phyloP scores from a whole-genome alignment of 345 rosid genomes.

The Alliaria petiolata region DNA sequence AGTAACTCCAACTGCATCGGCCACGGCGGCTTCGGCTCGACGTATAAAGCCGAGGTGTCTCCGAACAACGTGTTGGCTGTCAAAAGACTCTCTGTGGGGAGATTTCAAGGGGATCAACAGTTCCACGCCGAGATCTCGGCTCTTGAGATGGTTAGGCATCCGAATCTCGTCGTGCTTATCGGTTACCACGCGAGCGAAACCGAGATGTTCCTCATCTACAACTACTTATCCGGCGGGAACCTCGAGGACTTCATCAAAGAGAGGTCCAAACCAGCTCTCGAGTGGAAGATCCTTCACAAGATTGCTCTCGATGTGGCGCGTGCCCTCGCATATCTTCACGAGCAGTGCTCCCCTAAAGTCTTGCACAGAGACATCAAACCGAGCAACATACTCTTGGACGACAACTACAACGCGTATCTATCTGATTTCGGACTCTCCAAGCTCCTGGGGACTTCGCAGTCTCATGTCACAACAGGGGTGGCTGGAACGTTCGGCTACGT shows the following conservation, averaged over 20 bases:
- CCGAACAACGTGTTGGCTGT: slow-evolving; percentile 44
- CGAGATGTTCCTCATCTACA: slow-evolving; percentile 63
- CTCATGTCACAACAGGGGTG: slow-evolving; percentile 95
- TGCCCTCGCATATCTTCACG: slow-evolving; percentile 86
- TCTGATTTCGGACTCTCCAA: slow-evolving; percentile 94
- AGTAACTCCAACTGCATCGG: slow-evolving; percentile 53
- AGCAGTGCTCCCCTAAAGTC: slow-evolving; percentile 80
- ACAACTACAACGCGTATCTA: slow-evolving; percentile 67
- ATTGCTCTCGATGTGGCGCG: slow-evolving; percentile 83
- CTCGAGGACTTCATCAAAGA: slow-evolving; percentile 55
- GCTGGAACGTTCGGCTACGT: slow-evolving; percentile 97
- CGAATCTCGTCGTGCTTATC: slow-evolving; percentile 48
- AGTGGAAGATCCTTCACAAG: slow-evolving; percentile 82
- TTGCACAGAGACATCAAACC: slow-evolving; percentile 97
- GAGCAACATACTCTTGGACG: slow-evolving; percentile 83
- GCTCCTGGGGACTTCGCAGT: slow-evolving; percentile 82
- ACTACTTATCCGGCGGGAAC: slow-evolving; percentile 64
- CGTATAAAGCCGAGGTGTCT: slow-evolving; percentile 51
- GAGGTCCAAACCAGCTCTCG: slow-evolving; percentile 40
- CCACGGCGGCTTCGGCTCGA: slow-evolving; percentile 62
- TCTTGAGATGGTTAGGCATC: slow-evolving; percentile 51
- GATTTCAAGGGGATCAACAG: slow-evolving; percentile 61
- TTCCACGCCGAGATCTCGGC: slow-evolving; percentile 58
- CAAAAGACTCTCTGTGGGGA: slow-evolving; percentile 55
- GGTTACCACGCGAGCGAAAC: slow-evolving; percentile 63